A percentile compares a stretch with the other conserved stretches of the same genome.
phyloP scores from a whole-genome alignment of 768 basidiomycete genomes.

The Amanita rimosa region DNA sequence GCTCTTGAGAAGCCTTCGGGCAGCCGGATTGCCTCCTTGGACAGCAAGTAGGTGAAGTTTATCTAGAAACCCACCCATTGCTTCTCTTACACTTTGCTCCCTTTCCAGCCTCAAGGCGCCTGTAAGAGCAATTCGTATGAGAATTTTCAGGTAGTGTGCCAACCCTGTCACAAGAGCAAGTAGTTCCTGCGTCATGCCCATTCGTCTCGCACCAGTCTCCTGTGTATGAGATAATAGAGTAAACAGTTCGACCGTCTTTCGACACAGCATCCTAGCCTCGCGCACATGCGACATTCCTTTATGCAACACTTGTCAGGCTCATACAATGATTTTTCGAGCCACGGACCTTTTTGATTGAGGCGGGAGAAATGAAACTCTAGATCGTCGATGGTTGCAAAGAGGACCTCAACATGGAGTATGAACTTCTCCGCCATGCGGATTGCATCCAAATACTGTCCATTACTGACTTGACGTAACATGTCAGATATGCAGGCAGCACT shows the following conservation, averaged over 20 bases:
- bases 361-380: slow-evolving; percentile 80
- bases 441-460: slow-evolving; percentile 90
- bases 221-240: slow-evolving; percentile 93
- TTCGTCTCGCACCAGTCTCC: slow-evolving; percentile 79
- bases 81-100: slow-evolving; percentile 72
- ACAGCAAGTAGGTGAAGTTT: slow-evolving; percentile 87
- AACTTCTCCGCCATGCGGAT: slow-evolving; percentile 99
- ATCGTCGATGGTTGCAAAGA: slow-evolving; percentile 96
- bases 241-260: slow-evolving; percentile 98
- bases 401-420: slow-evolving; percentile 94
- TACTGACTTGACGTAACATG: slow-evolving; percentile 96
- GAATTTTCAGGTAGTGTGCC: slow-evolving; percentile 98
- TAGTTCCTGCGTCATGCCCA: slow-evolving; percentile 96
- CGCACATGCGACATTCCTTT: slow-evolving; percentile 96
- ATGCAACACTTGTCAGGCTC: neutral
- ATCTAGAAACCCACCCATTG: slow-evolving; percentile 84
- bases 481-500: slow-evolving; percentile 98
- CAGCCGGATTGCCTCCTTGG: slow-evolving; percentile 72
- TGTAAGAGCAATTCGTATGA: slow-evolving; percentile 95
- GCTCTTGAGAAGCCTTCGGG: slow-evolving; percentile 65
- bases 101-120: slow-evolving; percentile 93
- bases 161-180: slow-evolving; percentile 97
- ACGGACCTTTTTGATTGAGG: slow-evolving; percentile 75
- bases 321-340: neutral
- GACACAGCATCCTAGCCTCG: slow-evolving; percentile 96